Evolutionary conservation across 1,139 yeast species (phyloP), one percentile per base, ranked within the genome.

Genomic region (Keqinozyma sinolaborantium): DNA sequence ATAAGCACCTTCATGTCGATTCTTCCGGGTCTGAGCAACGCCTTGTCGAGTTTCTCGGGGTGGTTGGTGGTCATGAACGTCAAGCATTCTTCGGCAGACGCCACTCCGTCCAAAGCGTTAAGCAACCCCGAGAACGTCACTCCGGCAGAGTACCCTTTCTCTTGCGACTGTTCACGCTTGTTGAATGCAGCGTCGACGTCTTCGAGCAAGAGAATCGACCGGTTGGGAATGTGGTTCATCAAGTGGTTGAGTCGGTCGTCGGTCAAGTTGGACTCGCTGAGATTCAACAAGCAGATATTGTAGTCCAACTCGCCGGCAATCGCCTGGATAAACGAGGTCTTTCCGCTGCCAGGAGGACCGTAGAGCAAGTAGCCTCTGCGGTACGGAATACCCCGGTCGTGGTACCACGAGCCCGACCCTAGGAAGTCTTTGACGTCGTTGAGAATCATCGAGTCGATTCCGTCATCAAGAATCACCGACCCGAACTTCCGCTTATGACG

Each of bases 271-370:
- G 83, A 81, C 51, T 92, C 98, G 15, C 96, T 82, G 30, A 92
- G 68, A 51, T 94, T 92, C 56, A 92, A 67, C 25, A 92, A 84
- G 56, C 98, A 94, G 47, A 92, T 92, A 55, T 90, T 90, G 60
- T 92, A 92, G 57, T 94, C 97, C 49, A 92, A 68, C 44, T 90
- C 95, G 18, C 97, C 99, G 0, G 98, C 98, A 36, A 92, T 66
- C 0, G 98, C 97, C 55, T 92, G 97, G 39, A 94, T 92, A 42
- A 87, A 86, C 46, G 95, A 84, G 2, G 97, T 87, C 53, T 92
- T 92, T 34, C 99, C 99, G 44, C 94, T 81, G 1, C 99, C 99
- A 0, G 99, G 99, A 1, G 99, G 98, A 0, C 99, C 99, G 57
- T 86, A 90, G 23, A 92, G 63, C 31, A 92, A 67, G 53, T 92